Base-by-base conservation (phyloP, 2,329 filamentous ascomycete genomes). In the Aspergillus pseudotamarii region DNA sequence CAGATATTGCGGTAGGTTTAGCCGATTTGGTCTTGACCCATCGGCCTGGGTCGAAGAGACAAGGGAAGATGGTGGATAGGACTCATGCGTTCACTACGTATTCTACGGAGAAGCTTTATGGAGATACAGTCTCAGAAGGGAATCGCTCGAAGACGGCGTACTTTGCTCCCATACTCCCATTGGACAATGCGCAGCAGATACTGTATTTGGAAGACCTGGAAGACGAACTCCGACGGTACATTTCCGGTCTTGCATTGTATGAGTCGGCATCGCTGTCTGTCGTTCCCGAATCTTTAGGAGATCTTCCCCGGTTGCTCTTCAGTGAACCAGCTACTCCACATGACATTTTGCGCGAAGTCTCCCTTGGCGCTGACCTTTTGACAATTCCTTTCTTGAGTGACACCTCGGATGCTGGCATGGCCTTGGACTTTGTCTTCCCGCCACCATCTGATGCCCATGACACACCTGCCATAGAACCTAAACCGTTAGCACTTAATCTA, bases 391-490 rank as follows among this genome's bases (percentile, higher is more conserved):
- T 97, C 72, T 80, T 95, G 59, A 88, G 88, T 58, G 80, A 81
- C 38, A 85, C 88, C 5, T 95, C 94, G 0, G 94, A 99, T 75
- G 88, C 91, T 1, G 95, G 95, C 2, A 89, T 98, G 34, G 93
- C 93, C 0, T 81, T 98, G 23, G 85, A 87, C 23, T 98, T 98
- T 73, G 78, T 80, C 2, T 96, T 98, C 72, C 89, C 91, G 4
- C 72, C 77, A 3, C 73, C 76, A 0, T 46, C 69, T 4, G 48
- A 41, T 30, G 60, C 66, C 26, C 41, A 23, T 21, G 21, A 23
- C 21, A 46, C 43, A 4, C 23, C 65, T 50, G 68, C 57, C 51
- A 48, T 58, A 3, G 67, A 68, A 59, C 76, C 65, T 19, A 70
- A 70, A 46, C 76, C 90, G 0, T 81, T 98, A 0, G 95, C 91